Evolutionary conservation across 805 yeast genomes (phyloP), one percentile per base, ranked within the genome.

Genomic region (Saturnispora halmiae): DNA sequence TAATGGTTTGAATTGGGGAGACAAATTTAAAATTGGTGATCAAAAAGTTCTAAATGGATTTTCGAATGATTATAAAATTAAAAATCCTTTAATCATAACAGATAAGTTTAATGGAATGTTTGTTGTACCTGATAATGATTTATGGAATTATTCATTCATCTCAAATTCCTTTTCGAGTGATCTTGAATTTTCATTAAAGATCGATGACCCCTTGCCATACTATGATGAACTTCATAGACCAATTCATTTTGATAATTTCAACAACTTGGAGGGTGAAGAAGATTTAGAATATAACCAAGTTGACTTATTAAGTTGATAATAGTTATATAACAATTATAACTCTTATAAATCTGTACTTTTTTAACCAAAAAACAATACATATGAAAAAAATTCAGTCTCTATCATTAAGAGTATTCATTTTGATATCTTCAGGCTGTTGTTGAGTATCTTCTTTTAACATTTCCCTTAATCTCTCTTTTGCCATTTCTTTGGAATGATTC

Each of bases 121-220:
- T 60, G 57, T 85, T 59, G 94, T 86, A 1, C 99, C 99, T 1
- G 78, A 75, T 18, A 79, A 80, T 25, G 78, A 76, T 43, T 56
- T 86, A 24, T 92, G 99, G 99, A 92, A 92, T 58, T 86, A 81
- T 56, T 71, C 94, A 2, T 90, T 92, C 52, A 72, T 85, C 63
- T 92, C 96, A 2, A 79, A 92, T 1, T 74, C 82, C 7, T 92
- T 92, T 82, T 77, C 73, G 51, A 64, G 76, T 4, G 70, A 72
- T n/a, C 58, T 73, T 34, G 67, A 64, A 6, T 85, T 72, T 51
- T 76, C 67, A 11, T 56, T 87, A 58, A 84, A 82, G 54, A 54
- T 82, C 34, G 96, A 84, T 53, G 64, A 77, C 14, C 99, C 99
- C 2, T 51, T 81, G 28, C 75, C 82, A 6, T 92, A 80, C 54